Evolutionary conservation across 371 early-diverging fungal genomes (phyloP), one percentile per base, ranked within the genome.

Genomic region (Umbelopsis sp.): DNA sequence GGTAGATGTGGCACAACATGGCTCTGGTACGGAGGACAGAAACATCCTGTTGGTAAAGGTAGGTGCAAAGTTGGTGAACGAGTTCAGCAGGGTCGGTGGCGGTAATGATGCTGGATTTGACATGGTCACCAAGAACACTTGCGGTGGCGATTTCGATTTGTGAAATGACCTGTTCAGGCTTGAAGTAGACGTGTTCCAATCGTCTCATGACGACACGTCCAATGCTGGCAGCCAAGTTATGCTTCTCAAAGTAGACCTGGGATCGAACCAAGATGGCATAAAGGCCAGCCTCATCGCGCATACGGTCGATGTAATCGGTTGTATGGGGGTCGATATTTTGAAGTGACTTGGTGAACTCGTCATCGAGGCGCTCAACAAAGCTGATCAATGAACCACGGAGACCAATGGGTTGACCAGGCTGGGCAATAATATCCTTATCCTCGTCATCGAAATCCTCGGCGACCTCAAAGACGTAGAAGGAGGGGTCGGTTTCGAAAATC

Each of bases 321-420:
- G 98, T 92, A 79, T 97, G 96, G 67, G 98, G 96, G 80, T 98
- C 99, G 71, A 94, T 93, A 81, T 90, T 91, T 80, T 96, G 97
- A 52, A 99, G 89, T 16, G 95, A 91, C 78, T 94, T 94, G 69
- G 89, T 94, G 81, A 97, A 98, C 82, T 98, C 99, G 62, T 98
- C 98, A 82, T 97, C 97, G 46, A 98, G 80, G 50, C 98, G 93
- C 73, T 97, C 97, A 44, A 98, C 85, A 66, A 94, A 91, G 63
- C 96, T 89, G 70, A 93, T 86, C 65, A 98, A 79, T 38, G 94
- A 95, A 65, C 99, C 99, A 65, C 90, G 93, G 66, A 94, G 84
- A 44, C 82, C 72, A 63, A 87, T 77, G 37, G 73, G 75, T 70
- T 90, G 80, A 53, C 83, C 83, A 38, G 76, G 75, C 65, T 80